Percentiles rank a stretch among this genome's conserved stretches.
Conservation (phyloP, 225 moss, liverwort and hornwort genomes). For the Pleurozium schreberi region DNA sequence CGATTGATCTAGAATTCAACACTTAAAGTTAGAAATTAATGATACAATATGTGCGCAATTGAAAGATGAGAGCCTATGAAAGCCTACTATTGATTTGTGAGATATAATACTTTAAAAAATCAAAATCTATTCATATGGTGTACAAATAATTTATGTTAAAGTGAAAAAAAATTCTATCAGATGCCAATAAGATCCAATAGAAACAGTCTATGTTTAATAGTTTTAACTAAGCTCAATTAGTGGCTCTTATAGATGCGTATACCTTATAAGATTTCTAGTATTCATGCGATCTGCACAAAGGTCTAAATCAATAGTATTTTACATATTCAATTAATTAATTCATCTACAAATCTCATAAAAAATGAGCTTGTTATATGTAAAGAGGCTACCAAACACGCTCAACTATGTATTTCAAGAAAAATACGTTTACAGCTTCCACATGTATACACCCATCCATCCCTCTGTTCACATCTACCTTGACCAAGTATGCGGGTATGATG, state of each 20-base stretch:
- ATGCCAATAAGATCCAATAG: too few relatives aligned
- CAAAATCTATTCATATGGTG: neutral
- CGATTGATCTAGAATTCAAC: too few relatives aligned
- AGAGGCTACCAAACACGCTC: too few relatives aligned
- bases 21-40: neutral
- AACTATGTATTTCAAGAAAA: too few relatives aligned
- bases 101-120: neutral
- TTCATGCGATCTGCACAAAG: neutral
- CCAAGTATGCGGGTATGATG: too few relatives aligned
- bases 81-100: neutral
- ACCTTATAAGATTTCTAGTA: neutral
- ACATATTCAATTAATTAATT: neutral
- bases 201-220: neutral
- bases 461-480: too few relatives aligned
- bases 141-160: neutral
- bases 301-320: neutral
- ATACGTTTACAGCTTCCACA: too few relatives aligned
- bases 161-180: accelerated
- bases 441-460: too few relatives aligned
- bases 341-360: neutral
- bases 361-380: neutral
- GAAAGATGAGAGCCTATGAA: neutral
- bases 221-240: neutral
- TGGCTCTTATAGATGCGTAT: neutral
- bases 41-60: neutral